Evolutionary conservation across 1,284 basidiomycete species (phyloP), one percentile per base, ranked within the genome.

Genomic region (Tylopilus sp.): DNA sequence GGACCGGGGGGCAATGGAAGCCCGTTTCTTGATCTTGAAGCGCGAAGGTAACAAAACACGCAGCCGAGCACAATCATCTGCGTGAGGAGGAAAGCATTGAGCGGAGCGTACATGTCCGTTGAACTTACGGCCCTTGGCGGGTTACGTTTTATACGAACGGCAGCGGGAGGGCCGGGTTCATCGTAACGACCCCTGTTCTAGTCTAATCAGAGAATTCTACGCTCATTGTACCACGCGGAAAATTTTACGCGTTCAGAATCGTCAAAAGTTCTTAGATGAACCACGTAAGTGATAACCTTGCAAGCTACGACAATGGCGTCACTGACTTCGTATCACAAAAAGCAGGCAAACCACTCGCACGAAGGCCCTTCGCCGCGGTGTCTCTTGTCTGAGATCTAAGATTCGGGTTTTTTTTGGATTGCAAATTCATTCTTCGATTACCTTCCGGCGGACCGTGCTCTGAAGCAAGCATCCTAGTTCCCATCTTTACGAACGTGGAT

Each of bases 1-100:
- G 69, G 69, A 14, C 71, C 70, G 0, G 70, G 70, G 0, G 71
- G 71, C 20, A 70, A 47, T 8, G 64, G 58, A 30, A 62, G 45
- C 7, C 39, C 21, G 5, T 44, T 43, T 42, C 30, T 55, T 12
- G 53, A 24, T 39, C 51, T 52, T 20, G 48, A 39, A 30, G 34
- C 30, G 7, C 48, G 59, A 41, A 33, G 26, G 39, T 37, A 52
- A 35, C 21, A 42, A 44, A 54, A 34, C 36, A 24, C 48, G 10
- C 50, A 65, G 20, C 53, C 50, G n/a, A 66, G 21, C n/a, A 48
- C 14, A 30, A 53, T 17, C 15, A 60, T 15, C n/a, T 28, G 14
- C 18, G 35, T 6, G 35, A 65, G 31, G 24, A 60, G 21, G 17
- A 50, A 40, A 35, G 52, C 3, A 31, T 42, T 17, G n/a, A 46